These are phyloP conservation scores for Leccinum huronense DNA, from an alignment of 1,284 basidiomycete genomes.

Conservation along the genomic window DNA sequence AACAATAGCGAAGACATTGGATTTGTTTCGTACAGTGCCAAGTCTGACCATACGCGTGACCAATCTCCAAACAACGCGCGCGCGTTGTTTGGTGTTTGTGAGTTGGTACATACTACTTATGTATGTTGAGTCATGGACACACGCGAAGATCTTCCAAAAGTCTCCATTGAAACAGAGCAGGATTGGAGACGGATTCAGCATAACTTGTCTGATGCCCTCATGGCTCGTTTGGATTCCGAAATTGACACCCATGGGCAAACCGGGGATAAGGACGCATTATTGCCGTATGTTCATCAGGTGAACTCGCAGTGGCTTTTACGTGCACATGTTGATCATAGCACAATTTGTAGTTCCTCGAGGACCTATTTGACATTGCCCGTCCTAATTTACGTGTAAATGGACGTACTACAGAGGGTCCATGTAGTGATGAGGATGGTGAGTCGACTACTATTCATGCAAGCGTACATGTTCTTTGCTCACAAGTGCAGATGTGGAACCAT, in stretches of 20 bases:
- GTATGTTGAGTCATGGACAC: conserved; percentile 26
- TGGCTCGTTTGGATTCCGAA: conserved; percentile 44
- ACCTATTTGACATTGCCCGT: conserved; percentile 60
- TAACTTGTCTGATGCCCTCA: conserved; percentile 47
- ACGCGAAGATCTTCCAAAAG: conserved; percentile 60
- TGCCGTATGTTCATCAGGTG: conserved; percentile 53
- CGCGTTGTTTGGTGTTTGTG: neutral
- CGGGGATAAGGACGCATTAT: conserved; percentile 45
- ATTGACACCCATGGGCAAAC: conserved; percentile 35
- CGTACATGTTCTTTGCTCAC: conserved; percentile 9
- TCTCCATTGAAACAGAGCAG: conserved; percentile 59
- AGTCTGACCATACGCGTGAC: neutral
- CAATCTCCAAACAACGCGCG: conserved; percentile 18
- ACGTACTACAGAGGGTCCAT: conserved; percentile 59
- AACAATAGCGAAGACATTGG: conserved; percentile 54
- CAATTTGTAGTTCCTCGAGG: conserved; percentile 54
- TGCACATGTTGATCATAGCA: conserved; percentile 4
- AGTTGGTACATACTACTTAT: neutral
- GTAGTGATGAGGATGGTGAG: conserved; percentile 50
- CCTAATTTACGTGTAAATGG: conserved; percentile 80
- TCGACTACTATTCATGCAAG: neutral
- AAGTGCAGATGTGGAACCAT: conserved; percentile 63
- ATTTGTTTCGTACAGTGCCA: neutral
- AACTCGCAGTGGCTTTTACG: neutral
- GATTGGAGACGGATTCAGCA: conserved; percentile 61